Evolutionary conservation across 179 eudicot genomes (phyloP), one percentile per base, ranked within the genome.

Genomic region (Actinidia arguta): DNA sequence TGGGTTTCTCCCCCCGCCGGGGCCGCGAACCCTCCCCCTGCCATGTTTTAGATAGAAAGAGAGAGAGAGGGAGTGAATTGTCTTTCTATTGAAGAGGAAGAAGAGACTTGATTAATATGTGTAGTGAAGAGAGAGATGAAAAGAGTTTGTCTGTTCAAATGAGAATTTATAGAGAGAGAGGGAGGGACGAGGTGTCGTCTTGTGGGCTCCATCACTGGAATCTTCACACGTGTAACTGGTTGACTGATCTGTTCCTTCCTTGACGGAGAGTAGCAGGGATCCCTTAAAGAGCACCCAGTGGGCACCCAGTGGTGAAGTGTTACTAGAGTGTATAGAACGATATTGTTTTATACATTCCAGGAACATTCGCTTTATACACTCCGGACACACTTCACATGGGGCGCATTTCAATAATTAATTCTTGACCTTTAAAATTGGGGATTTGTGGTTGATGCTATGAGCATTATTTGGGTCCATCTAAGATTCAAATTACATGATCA

Each of bases 21-120:
- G 66, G 88, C 83, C 14, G 90, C 84, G 5, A 94, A 79, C 62
- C 98, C 99, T 88, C 97, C 99, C 42, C 86, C 98, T 16, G 95
- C 83, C 98, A 96, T 90, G 20, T 20, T 48, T 86, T 63, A 51
- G 44, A 58, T 42, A 73, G 48, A 31, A 48, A 59, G 52, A n/a
- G 62, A 64, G 22, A 70, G 50, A 44, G 78, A 58, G 58, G 62
- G 61, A 81, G 51, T 44, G 20, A 71, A 62, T 8, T 46, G 47
- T 73, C 47, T 47, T 64, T 24, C 62, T 3, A 5, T 47, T 20
- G 47, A 18, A 0, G 13, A 51, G 14, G 9, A 51, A 22, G 58
- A 73, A 3, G 25, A 22, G 36, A 71, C 47, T 48, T 1, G 7
- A 67, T 4, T 17, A 10, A 48, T 48, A 6, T 14, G 31, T 4